Conservation (phyloP, 441 rosid genomes). For the Iberis amara region DNA sequence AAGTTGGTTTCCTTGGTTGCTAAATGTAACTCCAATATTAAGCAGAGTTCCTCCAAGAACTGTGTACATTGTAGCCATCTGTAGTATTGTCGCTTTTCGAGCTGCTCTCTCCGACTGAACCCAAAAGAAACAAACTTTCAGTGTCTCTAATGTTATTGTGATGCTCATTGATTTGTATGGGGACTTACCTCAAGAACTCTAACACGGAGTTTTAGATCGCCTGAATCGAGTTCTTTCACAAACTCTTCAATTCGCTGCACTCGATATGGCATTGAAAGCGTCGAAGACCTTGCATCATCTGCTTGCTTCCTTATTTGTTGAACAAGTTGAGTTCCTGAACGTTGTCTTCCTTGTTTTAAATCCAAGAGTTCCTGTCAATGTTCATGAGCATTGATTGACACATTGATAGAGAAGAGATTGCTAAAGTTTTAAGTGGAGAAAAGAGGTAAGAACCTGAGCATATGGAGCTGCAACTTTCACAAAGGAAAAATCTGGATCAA, state of each 20-base stretch:
- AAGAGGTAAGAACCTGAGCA: slow-evolving; percentile 55
- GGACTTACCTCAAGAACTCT: slow-evolving; percentile 83
- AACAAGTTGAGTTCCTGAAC: slow-evolving; percentile 60
- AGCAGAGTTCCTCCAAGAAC: slow-evolving; percentile 79
- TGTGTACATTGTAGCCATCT: slow-evolving; percentile 86
- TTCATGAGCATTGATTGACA: slow-evolving; percentile 3
- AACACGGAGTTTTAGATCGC: slow-evolving; percentile 88
- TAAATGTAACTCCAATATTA: slow-evolving; percentile 69
- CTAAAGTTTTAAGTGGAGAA: slow-evolving; percentile 2
- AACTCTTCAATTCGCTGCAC: slow-evolving; percentile 84
- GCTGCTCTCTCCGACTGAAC: slow-evolving; percentile 91
- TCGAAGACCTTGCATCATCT: slow-evolving; percentile 76
- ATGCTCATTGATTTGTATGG: not conserved
- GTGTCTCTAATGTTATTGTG: not conserved
- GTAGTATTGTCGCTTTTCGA: slow-evolving; percentile 69
- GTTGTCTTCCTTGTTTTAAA: slow-evolving; percentile 39
- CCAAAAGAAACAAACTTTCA: not conserved
- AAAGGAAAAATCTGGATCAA: slow-evolving; percentile 80
- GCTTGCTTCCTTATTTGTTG: slow-evolving; percentile 81
- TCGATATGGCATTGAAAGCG: slow-evolving; percentile 84
- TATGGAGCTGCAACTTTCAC: slow-evolving; percentile 88
- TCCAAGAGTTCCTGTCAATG: slow-evolving; percentile 73
- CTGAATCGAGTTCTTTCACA: slow-evolving; percentile 79
- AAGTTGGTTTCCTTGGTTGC: slow-evolving; percentile 14
- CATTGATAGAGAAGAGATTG: slow-evolving; percentile 5